phyloP scores from a whole-genome alignment of 768 basidiomycete species.

The Amylocystis lapponica region DNA sequence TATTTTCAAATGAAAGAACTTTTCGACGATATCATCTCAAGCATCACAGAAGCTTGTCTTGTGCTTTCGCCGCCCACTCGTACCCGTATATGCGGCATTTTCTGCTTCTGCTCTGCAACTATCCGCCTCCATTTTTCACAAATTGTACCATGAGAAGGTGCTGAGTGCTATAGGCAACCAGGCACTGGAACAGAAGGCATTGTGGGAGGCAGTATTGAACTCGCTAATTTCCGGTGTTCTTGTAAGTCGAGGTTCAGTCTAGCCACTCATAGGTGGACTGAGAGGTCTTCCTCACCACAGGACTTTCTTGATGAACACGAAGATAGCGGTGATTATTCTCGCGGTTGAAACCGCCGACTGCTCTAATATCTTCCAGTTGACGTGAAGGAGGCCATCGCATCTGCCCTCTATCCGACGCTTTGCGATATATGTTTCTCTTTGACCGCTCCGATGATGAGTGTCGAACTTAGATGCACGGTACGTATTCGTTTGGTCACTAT shows the following conservation, averaged over 20 bases:
- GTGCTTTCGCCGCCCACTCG: conserved; percentile 37
- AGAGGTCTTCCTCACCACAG: conserved; percentile 7
- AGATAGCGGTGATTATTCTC: conserved; percentile 6
- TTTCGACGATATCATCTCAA: conserved; percentile 30
- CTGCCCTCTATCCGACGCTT: conserved; percentile 24
- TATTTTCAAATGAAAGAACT: conserved; percentile 27
- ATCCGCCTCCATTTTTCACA: conserved; percentile 34
- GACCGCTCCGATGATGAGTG: conserved; percentile 18
- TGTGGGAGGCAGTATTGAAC: conserved; percentile 43
- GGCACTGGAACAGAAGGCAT: conserved; percentile 14
- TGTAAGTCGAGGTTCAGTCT: conserved; percentile 24
- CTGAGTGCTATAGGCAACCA: conserved; percentile 17
- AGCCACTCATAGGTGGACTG: neutral
- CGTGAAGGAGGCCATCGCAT: conserved; percentile 22
- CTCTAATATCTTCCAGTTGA: neutral
- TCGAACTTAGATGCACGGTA: conserved; percentile 24
- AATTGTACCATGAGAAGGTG: conserved; percentile 35
- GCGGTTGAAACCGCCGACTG: neutral
- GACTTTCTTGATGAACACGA: conserved; percentile 26
- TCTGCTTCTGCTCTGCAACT: conserved; percentile 35
- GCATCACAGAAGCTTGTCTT: conserved; percentile 33
- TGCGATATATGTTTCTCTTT: conserved; percentile 35
- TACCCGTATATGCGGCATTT: conserved; percentile 39
- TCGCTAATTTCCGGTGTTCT: conserved; percentile 49
- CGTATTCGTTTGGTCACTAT: neutral